Conservation (phyloP, 345 rosid species). For the Luvunga scandens region DNA sequence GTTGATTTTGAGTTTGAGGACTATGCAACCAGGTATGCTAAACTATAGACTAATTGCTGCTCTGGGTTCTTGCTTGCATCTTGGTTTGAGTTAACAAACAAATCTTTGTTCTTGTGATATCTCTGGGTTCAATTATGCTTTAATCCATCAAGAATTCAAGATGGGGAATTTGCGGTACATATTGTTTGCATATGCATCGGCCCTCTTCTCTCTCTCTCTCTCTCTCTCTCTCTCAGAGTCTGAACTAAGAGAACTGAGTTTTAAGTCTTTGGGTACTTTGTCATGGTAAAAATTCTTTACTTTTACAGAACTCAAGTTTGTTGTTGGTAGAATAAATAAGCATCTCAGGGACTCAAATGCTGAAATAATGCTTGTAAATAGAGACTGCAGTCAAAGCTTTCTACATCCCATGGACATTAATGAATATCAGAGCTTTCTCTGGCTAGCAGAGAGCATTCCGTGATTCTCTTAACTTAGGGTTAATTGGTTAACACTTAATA, state of each 20-base stretch:
- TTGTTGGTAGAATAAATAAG: neutral
- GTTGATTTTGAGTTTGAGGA: slow-evolving; percentile 63
- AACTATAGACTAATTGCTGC: neutral
- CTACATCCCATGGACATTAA: neutral
- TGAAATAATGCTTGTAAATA: neutral
- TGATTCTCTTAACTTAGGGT: neutral
- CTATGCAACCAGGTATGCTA: slow-evolving; percentile 63
- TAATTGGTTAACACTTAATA: neutral
- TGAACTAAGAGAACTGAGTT: neutral
- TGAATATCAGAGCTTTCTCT: neutral
- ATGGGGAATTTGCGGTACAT: neutral
- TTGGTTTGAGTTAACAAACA: neutral
- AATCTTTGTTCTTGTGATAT: neutral
- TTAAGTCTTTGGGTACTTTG: neutral
- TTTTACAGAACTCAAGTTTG: neutral
- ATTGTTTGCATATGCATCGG: neutral
- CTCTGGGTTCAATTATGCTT: neutral
- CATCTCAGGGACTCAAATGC: neutral
- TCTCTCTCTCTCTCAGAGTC: neutral
- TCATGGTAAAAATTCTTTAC: neutral
- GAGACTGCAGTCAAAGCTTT: neutral
- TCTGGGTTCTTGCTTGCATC: neutral
- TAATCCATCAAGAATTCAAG: neutral
- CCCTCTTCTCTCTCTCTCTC: neutral
- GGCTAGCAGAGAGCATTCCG: neutral